Conservation (phyloP, 805 yeast species). For the Candida silvicultrix region DNA sequence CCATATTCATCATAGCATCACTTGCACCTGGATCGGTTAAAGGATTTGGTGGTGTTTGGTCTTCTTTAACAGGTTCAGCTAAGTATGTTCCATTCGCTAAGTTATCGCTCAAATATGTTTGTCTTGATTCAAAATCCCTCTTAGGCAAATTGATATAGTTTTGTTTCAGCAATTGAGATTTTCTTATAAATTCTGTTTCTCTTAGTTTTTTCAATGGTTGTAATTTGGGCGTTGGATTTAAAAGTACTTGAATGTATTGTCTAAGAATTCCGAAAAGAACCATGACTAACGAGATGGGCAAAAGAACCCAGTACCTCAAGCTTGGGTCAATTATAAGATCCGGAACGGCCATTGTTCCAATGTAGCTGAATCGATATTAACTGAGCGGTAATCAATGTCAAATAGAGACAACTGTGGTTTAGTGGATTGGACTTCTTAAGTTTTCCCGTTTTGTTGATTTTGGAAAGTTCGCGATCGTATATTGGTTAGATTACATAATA, state of each 20-base stretch:
- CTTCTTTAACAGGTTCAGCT: conserved; percentile 36
- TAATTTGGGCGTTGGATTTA: conserved; percentile 50
- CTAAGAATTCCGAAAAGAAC: conserved; percentile 78
- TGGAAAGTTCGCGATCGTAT: background rate
- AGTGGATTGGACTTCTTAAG: background rate
- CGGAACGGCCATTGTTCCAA: conserved; percentile 28
- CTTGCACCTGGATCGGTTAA: conserved; percentile 63
- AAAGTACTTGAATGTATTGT: conserved; percentile 55
- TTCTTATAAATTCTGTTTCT: conserved; percentile 58
- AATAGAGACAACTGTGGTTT: background rate
- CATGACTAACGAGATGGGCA: conserved; percentile 89
- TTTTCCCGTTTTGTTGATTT: background rate
- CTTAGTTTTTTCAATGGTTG: conserved; percentile 44
- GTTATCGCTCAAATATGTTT: conserved; percentile 37
- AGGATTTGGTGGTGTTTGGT: conserved; percentile 44
- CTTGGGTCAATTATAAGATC: conserved; percentile 72
- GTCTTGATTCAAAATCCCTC: conserved; percentile 48
- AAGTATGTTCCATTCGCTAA: conserved; percentile 50
- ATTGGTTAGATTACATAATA: background rate
- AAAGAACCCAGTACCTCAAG: conserved; percentile 80
- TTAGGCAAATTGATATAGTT: conserved; percentile 48
- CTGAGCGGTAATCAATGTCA: too few species aligned
- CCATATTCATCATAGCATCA: conserved; percentile 70
- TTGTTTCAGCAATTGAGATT: conserved; percentile 50
- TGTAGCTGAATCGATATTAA: too few species aligned